phyloP scores from a whole-genome alignment of 176 grass and related monocot species.

The Aegilops sharonensis region DNA sequence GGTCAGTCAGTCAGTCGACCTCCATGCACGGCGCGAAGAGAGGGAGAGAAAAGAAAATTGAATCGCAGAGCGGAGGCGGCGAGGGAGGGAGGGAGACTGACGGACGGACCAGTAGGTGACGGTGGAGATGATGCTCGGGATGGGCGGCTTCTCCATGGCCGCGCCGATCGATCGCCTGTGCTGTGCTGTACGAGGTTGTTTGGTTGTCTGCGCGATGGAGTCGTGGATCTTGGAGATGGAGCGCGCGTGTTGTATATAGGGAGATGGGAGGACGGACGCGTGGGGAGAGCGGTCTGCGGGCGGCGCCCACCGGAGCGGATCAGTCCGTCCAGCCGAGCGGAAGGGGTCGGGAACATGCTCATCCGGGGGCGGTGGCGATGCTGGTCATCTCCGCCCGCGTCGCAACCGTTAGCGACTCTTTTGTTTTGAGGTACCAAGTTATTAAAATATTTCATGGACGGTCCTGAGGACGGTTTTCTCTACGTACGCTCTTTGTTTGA shows the following conservation, averaged over 20 bases:
- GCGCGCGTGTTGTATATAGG: no score
- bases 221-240: no score
- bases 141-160: background rate
- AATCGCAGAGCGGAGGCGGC: no score
- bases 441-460: no score
- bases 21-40: background rate
- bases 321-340: background rate
- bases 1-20: background rate
- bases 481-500: no score
- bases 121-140: constrained; percentile 30
- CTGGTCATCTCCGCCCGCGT: background rate
- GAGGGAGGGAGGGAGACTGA: background rate
- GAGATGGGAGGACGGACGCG: no score
- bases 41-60: no score
- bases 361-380: background rate
- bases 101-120: constrained; percentile 53
- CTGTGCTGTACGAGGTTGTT: background rate
- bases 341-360: background rate
- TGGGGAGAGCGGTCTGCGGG: no score
- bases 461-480: no score
- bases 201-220: no score
- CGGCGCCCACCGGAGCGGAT: background rate
- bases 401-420: background rate
- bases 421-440: background rate
- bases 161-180: background rate